A percentile compares a stretch with the other conserved stretches of the same genome.
phyloP scores from a whole-genome alignment of 2,329 filamentous ascomycete genomes.

The Capronia coronata region DNA sequence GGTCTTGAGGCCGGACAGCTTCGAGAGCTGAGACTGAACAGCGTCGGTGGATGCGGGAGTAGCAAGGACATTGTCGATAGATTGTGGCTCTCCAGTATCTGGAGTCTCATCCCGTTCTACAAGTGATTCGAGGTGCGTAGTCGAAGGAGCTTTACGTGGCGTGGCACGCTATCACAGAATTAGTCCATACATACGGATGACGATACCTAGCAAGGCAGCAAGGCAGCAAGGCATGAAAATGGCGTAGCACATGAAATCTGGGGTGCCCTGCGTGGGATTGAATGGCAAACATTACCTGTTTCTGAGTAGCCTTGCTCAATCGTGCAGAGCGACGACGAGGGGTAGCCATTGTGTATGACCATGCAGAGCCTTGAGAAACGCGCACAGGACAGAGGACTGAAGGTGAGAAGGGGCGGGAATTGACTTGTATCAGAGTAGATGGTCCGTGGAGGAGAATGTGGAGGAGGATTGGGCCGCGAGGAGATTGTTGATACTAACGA shows the following conservation, averaged over 20 bases:
- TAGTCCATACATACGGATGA: constrained; percentile 6
- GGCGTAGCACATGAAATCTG: background rate
- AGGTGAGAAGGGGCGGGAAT: background rate
- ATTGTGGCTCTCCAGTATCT: constrained; percentile 30
- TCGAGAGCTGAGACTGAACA: constrained; percentile 31
- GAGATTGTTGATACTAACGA: background rate
- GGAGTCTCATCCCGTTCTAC: constrained; percentile 44
- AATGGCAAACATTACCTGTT: constrained; percentile 20
- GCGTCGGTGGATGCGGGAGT: constrained; percentile 32
- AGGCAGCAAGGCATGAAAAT: background rate
- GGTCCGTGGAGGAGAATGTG: background rate
- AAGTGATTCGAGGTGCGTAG: constrained; percentile 39
- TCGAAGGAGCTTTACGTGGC: constrained; percentile 25
- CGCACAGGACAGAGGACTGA: constrained; percentile 2
- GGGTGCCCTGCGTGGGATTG: background rate
- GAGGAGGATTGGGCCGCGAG: background rate
- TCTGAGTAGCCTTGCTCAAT: constrained; percentile 22
- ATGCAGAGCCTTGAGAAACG: background rate
- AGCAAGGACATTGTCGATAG: constrained; percentile 32
- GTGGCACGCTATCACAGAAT: constrained; percentile 17
- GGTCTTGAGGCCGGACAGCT: constrained; percentile 43
- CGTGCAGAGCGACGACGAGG: constrained; percentile 26
- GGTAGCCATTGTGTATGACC: constrained; percentile 13
- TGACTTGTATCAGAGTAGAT: background rate
- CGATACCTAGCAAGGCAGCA: background rate